Evolutionary conservation across 2,329 filamentous ascomycete species (phyloP).

Genomic region (Cadophora sp.): DNA sequence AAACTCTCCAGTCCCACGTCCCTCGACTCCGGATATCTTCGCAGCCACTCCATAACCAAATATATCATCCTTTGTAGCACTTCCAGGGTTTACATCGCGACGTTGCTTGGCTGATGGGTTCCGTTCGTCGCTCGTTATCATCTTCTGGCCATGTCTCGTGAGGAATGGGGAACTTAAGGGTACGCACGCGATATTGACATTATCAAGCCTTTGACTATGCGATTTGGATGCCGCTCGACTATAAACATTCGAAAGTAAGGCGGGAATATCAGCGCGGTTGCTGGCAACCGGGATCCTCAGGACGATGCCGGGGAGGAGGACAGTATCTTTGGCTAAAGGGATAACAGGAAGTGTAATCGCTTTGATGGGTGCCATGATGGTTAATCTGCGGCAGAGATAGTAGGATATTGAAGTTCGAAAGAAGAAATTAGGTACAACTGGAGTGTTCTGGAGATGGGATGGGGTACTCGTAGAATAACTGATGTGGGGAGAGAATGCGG

Average conservation of each 20-base stretch:
- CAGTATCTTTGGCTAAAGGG: conserved; percentile 78
- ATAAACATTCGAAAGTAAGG: conserved; percentile 85
- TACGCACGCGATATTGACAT: conserved; percentile 84
- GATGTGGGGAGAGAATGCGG: conserved; percentile 12
- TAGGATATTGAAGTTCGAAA: not conserved
- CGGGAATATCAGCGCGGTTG: conserved; percentile 84
- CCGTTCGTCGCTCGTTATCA: conserved; percentile 70
- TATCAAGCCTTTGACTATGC: conserved; percentile 66
- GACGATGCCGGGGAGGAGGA: conserved; percentile 85
- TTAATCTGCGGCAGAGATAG: not conserved
- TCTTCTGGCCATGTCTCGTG: conserved; percentile 74
- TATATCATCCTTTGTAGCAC: conserved; percentile 73
- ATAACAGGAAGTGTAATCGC: conserved; percentile 70
- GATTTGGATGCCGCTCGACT: conserved; percentile 74
- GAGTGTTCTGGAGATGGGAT: not conserved
- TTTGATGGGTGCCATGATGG: conserved; percentile 36
- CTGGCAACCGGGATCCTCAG: conserved; percentile 83
- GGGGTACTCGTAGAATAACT: not conserved
- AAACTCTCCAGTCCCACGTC: conserved; percentile 76
- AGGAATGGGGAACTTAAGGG: conserved; percentile 81
- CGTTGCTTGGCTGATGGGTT: conserved; percentile 40
- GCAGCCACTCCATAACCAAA: conserved; percentile 84
- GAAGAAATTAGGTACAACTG: not conserved
- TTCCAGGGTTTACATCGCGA: conserved; percentile 60
- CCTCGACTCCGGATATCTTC: conserved; percentile 80